These are phyloP conservation scores for Abrus precatorius DNA, from an alignment of 306 rosid genomes.

Conservation along the genomic window DNA sequence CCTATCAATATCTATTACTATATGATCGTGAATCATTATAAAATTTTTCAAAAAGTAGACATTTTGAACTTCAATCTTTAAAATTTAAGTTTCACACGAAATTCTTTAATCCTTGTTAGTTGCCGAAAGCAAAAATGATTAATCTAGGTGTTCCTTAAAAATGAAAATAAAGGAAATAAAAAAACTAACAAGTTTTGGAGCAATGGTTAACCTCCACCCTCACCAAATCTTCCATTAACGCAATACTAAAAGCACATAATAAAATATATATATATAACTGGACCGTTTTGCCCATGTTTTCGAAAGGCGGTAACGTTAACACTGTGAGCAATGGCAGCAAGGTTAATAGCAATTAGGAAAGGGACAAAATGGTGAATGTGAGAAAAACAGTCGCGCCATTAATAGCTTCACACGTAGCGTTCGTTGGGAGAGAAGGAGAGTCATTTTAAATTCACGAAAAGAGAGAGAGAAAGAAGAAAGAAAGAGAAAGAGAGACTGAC, in stretches of 20 bases:
- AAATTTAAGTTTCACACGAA: slow-evolving; percentile 23
- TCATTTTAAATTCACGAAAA: slow-evolving; percentile 48
- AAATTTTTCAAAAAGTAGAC: too few species aligned
- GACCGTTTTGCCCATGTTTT: slow-evolving; percentile 27
- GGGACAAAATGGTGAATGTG: slow-evolving; percentile 53
- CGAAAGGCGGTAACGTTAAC: not conserved
- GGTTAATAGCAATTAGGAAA: not conserved
- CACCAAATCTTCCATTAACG: slow-evolving; percentile 13
- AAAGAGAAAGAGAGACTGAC: slow-evolving; percentile 11
- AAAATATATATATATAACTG: slow-evolving; percentile 27
- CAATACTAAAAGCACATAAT: slow-evolving; percentile 12
- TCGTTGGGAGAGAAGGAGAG: slow-evolving; percentile 49
- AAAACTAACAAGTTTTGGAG: not conserved
- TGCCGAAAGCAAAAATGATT: not conserved
- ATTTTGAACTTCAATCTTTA: not conserved
- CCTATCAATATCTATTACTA: too few species aligned
- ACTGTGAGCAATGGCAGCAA: slow-evolving; percentile 17
- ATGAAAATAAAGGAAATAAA: not conserved
- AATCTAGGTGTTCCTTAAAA: not conserved
- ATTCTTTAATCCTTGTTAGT: not conserved
- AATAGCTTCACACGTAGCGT: slow-evolving; percentile 48
- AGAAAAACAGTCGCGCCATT: slow-evolving; percentile 17
- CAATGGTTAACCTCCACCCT: slow-evolving; percentile 32
- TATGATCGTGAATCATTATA: too few species aligned
- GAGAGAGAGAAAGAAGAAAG: too few species aligned